A percentile compares a stretch with the other conserved stretches of the same genome.
phyloP scores from a whole-genome alignment of 2,329 filamentous ascomycete genomes.

The Verticillium longisporum region DNA sequence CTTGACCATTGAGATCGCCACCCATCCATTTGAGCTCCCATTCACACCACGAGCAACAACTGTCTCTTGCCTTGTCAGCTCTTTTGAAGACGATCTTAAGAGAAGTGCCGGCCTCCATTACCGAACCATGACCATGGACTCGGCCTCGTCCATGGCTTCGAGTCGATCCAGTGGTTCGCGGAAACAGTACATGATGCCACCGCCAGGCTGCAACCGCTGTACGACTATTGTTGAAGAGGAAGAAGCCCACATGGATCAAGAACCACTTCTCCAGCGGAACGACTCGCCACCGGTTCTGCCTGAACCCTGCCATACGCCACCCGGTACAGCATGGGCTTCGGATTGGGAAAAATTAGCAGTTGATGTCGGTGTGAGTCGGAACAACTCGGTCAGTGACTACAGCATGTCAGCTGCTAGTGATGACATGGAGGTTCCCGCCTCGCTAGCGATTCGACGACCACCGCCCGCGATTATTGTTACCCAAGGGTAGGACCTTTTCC shows the following conservation, averaged over 20 bases:
- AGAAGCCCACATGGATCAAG: not conserved
- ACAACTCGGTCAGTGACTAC: slow-evolving; percentile 8
- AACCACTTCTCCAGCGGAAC: not conserved
- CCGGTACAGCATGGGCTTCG: slow-evolving; percentile 11
- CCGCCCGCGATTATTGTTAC: slow-evolving; percentile 11
- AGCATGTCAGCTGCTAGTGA: slow-evolving; percentile 4
- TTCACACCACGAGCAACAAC: slow-evolving; percentile 8
- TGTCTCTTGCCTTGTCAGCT: slow-evolving; percentile 5
- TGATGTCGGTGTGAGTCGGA: slow-evolving; percentile 8
- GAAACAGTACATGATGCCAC: not conserved
- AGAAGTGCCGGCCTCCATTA: not conserved
- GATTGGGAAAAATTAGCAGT: slow-evolving; percentile 12
- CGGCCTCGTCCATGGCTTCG: not conserved
- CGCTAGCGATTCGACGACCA: slow-evolving; percentile 4
- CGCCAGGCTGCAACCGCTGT: not conserved
- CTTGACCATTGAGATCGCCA: slow-evolving; percentile 13
- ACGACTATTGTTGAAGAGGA: slow-evolving; percentile 4
- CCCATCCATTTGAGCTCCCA: slow-evolving; percentile 15
- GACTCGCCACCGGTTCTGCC: slow-evolving; percentile 5
- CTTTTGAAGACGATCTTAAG: slow-evolving; percentile 8
- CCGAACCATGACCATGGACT: slow-evolving; percentile 3
- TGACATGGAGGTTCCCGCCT: not conserved
- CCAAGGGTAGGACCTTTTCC: not conserved
- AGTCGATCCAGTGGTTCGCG: not conserved
- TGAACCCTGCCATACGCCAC: slow-evolving; percentile 9